phyloP scores from a whole-genome alignment of 2,329 filamentous ascomycete species.

The Exophiala sideris region DNA sequence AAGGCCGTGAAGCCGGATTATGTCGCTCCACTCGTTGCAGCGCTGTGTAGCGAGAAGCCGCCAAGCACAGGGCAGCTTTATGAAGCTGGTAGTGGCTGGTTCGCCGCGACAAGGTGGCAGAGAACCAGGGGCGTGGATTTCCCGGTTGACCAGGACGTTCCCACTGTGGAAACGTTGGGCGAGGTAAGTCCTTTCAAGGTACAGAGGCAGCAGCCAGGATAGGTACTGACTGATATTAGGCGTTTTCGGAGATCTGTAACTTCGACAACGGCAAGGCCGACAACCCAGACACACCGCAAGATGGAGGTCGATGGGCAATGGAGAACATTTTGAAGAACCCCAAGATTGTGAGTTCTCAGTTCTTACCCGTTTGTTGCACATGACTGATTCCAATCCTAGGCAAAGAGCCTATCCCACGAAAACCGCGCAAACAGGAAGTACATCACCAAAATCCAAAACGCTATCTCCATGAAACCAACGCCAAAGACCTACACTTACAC shows the following conservation, averaged over 20 bases:
- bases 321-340: conserved; percentile 75
- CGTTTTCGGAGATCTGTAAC: conserved; percentile 74
- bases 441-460: conserved; percentile 70
- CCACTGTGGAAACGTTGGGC: conserved; percentile 28
- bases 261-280: conserved; percentile 86
- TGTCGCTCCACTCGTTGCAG: conserved; percentile 85
- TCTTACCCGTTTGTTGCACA: not conserved
- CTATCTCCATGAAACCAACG: conserved; percentile 66
- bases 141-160: conserved; percentile 27
- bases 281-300: conserved; percentile 73
- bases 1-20: conserved; percentile 99
- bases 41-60: conserved; percentile 82
- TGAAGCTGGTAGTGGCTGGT: conserved; percentile 93
- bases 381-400: not conserved
- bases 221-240: too few relatives aligned
- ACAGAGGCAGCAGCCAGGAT: too few relatives aligned
- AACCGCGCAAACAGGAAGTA: conserved; percentile 45
- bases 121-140: conserved; percentile 36
- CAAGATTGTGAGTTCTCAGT: conserved; percentile 5
- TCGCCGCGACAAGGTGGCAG: conserved; percentile 65
- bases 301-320: conserved; percentile 73
- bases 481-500: conserved; percentile 77
- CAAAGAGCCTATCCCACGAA: not conserved
- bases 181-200: conserved; percentile 23
- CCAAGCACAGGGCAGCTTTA: conserved; percentile 85